Base-by-base conservation (phyloP, 2,329 filamentous ascomycete species). In the Aspergillus alliaceus region DNA sequence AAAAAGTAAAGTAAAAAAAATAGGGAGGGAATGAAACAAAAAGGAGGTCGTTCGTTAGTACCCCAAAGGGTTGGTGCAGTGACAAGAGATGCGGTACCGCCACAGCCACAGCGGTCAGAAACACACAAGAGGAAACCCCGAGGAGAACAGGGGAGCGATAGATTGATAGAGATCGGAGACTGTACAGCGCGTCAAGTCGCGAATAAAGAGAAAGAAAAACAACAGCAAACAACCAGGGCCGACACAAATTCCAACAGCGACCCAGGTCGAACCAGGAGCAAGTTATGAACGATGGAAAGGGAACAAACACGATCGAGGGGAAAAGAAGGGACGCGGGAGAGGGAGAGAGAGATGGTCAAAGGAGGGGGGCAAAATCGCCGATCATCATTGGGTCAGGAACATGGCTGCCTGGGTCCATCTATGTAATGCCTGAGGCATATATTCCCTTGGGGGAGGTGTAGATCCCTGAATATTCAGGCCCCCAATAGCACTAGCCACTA, bases 31-130 rank as follows among this genome's bases (percentile, higher is more conserved):
- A 54, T 46, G 39, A 57, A 57, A 53, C n/a, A 40, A 52, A 50
- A 54, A 53, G 39, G 44, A 40, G 44, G 25, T 34, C 15, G 22
- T 20, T 29, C 40, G 27, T 42, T 40, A 53, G 46, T 49, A 51
- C 37, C 39, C 34, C 35, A 55, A 40, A 56, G 50, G 47, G 40
- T 58, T 40, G 39, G 58, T 22, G 51, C 54, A 55, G 61, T 55
- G 60, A 48, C 52, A 59, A 57, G 59, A 50, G 56, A 65, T 63
- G 60, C 63, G 62, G 59, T 58, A 59, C 59, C 60, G 64, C 63
- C 64, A 67, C 65, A 65, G 64, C 65, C 65, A 67, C 64, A 64
- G 63, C 60, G 61, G 62, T 63, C 61, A 63, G 58, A 60, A 62
- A 57, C 52, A 55, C 52, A 52, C 54, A 56, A n/a, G 48, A 47